phyloP scores from a whole-genome alignment of 2,329 filamentous ascomycete species.

The Exophiala viscosa region DNA sequence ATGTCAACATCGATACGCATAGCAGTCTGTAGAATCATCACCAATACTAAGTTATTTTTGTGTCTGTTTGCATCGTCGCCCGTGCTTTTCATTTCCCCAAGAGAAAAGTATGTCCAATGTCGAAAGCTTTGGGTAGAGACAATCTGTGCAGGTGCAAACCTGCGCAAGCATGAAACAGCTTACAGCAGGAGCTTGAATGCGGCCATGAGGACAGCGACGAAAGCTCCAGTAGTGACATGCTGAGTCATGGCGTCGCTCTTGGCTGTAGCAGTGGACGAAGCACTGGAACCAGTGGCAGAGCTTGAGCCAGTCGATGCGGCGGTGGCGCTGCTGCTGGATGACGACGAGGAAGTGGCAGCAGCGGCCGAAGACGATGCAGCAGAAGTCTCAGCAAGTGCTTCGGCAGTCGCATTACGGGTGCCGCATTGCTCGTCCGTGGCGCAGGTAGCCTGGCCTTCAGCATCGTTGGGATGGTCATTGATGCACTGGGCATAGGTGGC shows the following conservation, averaged over 20 bases:
- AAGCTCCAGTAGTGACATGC: conserved; percentile 50
- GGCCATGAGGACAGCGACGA: conserved; percentile 53
- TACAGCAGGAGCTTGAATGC: conserved; percentile 59
- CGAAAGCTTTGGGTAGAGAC: conserved; percentile 5
- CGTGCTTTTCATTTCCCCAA: conserved; percentile 8
- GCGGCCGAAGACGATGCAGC: conserved; percentile 31
- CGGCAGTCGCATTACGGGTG: conserved; percentile 43
- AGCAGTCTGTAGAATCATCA: neutral
- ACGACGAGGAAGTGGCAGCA: conserved; percentile 34
- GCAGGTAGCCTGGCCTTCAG: conserved; percentile 49
- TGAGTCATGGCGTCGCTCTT: conserved; percentile 42
- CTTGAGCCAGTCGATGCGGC: conserved; percentile 35
- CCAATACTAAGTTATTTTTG: conserved; percentile 6
- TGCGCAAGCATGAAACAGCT: conserved; percentile 8
- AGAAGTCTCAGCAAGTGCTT: conserved; percentile 30
- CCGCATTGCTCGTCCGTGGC: conserved; percentile 50
- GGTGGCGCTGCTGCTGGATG: conserved; percentile 28
- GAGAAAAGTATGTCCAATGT: conserved; percentile 20
- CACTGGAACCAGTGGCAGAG: conserved; percentile 30
- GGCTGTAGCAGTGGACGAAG: conserved; percentile 25
- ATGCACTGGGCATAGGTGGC: conserved; percentile 51
- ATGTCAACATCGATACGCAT: conserved; percentile 1
- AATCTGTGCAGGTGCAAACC: neutral
- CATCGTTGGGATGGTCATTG: conserved; percentile 43
- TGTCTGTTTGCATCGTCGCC: conserved; percentile 1